Evolutionary conservation across 768 basidiomycete genomes (phyloP), one percentile per base, ranked within the genome.

Genomic region (Tricholoma bakamatsutake): DNA sequence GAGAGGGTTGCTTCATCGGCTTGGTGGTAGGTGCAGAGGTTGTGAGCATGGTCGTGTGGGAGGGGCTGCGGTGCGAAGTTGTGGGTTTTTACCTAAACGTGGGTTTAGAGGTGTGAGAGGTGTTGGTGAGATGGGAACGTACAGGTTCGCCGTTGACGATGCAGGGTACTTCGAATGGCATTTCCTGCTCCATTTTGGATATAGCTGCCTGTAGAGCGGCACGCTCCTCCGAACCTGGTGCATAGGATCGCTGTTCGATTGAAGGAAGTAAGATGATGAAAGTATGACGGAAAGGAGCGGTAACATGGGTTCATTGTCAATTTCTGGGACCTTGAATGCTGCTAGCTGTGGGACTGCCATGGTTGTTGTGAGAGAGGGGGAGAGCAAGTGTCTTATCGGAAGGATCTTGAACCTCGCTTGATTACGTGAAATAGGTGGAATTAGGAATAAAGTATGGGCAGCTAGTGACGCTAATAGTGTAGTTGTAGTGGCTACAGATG

Each of bases 231-330:
- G 93, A 89, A 52, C 87, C 91, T 17, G 83, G 80, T 1, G 81
- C 83, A 75, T 98, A 98, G 40, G 79, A 68, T 71, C 80, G 82
- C 92, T 94, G 18, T 11, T 24, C 2, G 21, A 24, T 24, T 24
- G 21, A 3, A 24, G 3, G 21, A 24, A 24, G 3, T 24, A 3
- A 24, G 21, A 24, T 3, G 21, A 24, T 24, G 21, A 24, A 24
- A 24, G 21, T 24, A 24, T 1, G 21, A 3, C 3, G 21, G 21
- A 24, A 24, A 24, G 1, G 21, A 24, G 21, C 3, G 77, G 63
- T 63, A 92, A 92, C 89, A 98, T 88, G 40, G 92, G 90, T 73
- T 98, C 97, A 85, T 99, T 99, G 54, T 88, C 80, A 66, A 94
- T 77, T 21, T 71, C 76, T 18, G 96, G 96, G 55, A 93, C 81